Evolutionary conservation across 164 flowering plant genomes (phyloP), one percentile per base, ranked within the genome.

Genomic region (Houttuynia cordata): DNA sequence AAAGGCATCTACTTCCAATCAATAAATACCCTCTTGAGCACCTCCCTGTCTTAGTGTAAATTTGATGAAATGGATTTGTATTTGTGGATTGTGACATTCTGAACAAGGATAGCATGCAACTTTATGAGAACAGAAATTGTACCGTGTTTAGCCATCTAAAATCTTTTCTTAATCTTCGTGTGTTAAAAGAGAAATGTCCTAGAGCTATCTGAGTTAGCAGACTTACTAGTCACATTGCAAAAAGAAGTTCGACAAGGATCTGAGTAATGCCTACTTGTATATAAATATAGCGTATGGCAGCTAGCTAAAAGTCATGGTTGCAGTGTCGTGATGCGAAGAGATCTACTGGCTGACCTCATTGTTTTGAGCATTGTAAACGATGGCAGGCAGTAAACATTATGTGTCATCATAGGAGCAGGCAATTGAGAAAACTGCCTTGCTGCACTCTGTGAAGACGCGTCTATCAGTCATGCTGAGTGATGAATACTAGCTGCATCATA

Each of bases 401-500:
- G 39, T 12, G 7, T 25, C 60, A 10, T 10, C 40, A 7, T 51
- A n/a, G 30, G 34, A 22, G 23, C 7, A 37, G 61, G 67, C 58
- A 64, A 64, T 51, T 60, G 64, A 64, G 69, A 10, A 58, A 58
- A 62, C 56, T 41, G 59, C 64, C 70, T 23, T 53, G 40, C 41
- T n/a, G 14, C 41, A 18, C 15, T n/a, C n/a, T 4, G 63, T n/a
- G 49, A 20, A 19, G 34, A 19, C 51, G 20, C 13, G 25, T 56
- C 49, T 14, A 41, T 58, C 30, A 54, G 7, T 15, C 34, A 22
- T 19, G 61, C 39, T 25, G 30, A 53, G 42, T 69, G 63, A 60
- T 45, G 13, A 10, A 45, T 12, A 12, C 14, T 45, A 45, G 17
- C 14, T 12, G 49, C 49, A 45, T 17, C 49, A 45, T 3, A 10